Conservation (phyloP, 129 eudicot species). For the carrot (Daucus carota) region DH1_v3.0 NC_030388.2:23004501-23005000, state of each 20-base stretch:
- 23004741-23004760: not conserved
- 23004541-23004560: not conserved
- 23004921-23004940: too few relatives aligned
- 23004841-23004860: too few relatives aligned
- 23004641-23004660: not conserved
- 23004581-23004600: constrained; percentile 3
- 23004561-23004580: not conserved
- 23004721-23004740: not conserved
- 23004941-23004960: too few relatives aligned
- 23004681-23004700: not conserved
- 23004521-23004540: not conserved
- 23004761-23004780: not conserved
- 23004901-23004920: too few relatives aligned
- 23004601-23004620: not conserved
- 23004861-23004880: too few relatives aligned
- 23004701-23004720: not conserved
- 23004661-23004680: not conserved
- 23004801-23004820: too few relatives aligned
- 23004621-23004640: not conserved
- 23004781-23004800: not conserved
- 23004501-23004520: not conserved
- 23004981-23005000: too few relatives aligned
- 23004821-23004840: too few relatives aligned
- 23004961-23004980: too few relatives aligned
- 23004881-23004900: too few relatives aligned